Conservation (phyloP, 768 basidiomycete species). For the Podaxis pistillaris region DNA sequence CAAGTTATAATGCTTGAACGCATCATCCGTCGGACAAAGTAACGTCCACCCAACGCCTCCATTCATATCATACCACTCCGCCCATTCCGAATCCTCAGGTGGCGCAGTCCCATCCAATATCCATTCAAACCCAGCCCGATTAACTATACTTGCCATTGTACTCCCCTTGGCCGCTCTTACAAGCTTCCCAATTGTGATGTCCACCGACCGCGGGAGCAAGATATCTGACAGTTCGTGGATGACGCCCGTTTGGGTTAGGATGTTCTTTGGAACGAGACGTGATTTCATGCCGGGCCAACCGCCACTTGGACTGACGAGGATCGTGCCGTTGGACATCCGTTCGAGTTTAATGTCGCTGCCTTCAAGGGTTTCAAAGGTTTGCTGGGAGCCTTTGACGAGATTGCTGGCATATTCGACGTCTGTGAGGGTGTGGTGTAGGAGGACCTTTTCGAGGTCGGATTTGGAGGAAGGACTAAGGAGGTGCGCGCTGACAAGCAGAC, state of each 20-base stretch:
- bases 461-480: slow-evolving; percentile 78
- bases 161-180: slow-evolving; percentile 84
- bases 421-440: slow-evolving; percentile 84
- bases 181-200: slow-evolving; percentile 87
- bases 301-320: slow-evolving; percentile 64
- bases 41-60: slow-evolving; percentile 70
- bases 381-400: slow-evolving; percentile 62
- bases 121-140: slow-evolving; percentile 89
- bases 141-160: slow-evolving; percentile 84
- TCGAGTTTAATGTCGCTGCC: slow-evolving; percentile 79
- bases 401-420: slow-evolving; percentile 70
- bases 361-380: slow-evolving; percentile 79
- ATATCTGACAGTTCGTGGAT: slow-evolving; percentile 87
- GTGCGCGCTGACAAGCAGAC: slow-evolving; percentile 80
- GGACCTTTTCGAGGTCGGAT: slow-evolving; percentile 75
- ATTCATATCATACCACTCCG: slow-evolving; percentile 42
- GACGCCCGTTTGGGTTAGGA: slow-evolving; percentile 85
- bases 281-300: slow-evolving; percentile 76
- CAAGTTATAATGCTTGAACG: slow-evolving; percentile 85
- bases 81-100: slow-evolving; percentile 69
- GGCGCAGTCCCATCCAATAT: slow-evolving; percentile 82
- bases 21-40: slow-evolving; percentile 88
- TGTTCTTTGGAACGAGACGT: slow-evolving; percentile 55
- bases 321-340: slow-evolving; percentile 47
- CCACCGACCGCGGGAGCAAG: slow-evolving; percentile 82